Evolutionary conservation across 768 basidiomycete species (phyloP), one percentile per base, ranked within the genome.

Genomic region (Ephemerocybe angulata): DNA sequence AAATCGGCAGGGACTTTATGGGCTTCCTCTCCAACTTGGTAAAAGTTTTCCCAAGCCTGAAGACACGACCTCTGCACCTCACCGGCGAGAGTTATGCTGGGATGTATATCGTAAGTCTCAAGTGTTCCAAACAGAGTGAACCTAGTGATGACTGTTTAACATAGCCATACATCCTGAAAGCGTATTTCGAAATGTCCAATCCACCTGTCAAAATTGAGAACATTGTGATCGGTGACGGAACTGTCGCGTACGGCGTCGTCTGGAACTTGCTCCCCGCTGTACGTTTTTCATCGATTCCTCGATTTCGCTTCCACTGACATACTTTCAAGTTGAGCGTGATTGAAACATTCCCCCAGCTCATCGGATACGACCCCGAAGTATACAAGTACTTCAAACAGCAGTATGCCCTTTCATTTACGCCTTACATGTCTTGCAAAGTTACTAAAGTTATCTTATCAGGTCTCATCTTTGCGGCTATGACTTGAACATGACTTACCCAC

Each of bases 81-180:
- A 82, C 81, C 0, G 88, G 88, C 4, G 88, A 90, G 68, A 87
- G 85, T 61, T 90, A 89, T 66, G 82, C 88, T 13, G 88, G 88
- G 27, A 77, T 77, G 56, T 88, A 86, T 60, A 88, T 89, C 51
- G 82, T 83, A 55, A 60, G 82, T 63, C 21, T 30, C 11, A 19
- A 31, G 13, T 35, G n/a, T 37, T 50, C 46, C 47, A 19, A 42
- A 38, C 52, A 19, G 22, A 55, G 35, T 43, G 11, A 42, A 49
- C 27, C 19, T 24, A n/a, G n/a, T 38, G 28, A 59, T 52, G 22
- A 55, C 28, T 49, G 37, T 27, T 24, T 19, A 46, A 43, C 48
- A 5, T 37, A 89, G 86, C 87, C 88, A 10, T 89, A 90, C 64
- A 90, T 90, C 62, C 71, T 83, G 58, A 87, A 88, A 67, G 73